Conservation (phyloP, 2,329 filamentous ascomycete species). For the Xylariaceae sp. region DNA sequence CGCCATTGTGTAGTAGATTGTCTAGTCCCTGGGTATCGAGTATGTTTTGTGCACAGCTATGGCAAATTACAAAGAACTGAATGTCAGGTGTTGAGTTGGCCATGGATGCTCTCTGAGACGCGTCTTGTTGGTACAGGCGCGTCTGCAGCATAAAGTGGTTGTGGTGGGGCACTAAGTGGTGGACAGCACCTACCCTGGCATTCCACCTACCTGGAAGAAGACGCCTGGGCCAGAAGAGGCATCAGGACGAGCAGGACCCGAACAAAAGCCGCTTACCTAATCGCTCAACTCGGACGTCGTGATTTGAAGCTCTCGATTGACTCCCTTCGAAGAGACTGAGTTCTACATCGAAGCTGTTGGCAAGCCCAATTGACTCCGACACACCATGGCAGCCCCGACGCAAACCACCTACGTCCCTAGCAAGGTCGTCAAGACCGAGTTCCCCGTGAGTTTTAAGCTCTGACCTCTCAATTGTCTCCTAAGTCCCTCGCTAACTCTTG, state of each 20-base stretch:
- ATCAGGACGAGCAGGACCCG: too few relatives aligned
- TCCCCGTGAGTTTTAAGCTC: constrained; percentile 64
- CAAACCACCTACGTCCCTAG: constrained; percentile 59
- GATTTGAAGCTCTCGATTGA: constrained; percentile 25
- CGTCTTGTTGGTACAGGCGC: constrained; percentile 5
- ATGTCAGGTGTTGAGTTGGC: too few relatives aligned
- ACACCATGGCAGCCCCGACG: constrained; percentile 38
- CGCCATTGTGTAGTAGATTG: constrained; percentile 26
- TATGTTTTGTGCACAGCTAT: background rate
- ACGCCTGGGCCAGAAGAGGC: too few relatives aligned
- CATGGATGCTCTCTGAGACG: constrained; percentile 1
- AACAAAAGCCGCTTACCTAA: constrained; percentile 31
- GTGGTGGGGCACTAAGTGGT: constrained; percentile 8
- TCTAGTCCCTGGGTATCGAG: background rate
- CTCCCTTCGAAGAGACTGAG: constrained; percentile 13
- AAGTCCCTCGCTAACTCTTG: constrained; percentile 25
- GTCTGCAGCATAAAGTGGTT: constrained; percentile 10
- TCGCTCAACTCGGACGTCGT: constrained; percentile 16
- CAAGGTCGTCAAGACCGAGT: constrained; percentile 78
- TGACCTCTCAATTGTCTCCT: constrained; percentile 3
- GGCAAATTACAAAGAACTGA: too few relatives aligned
- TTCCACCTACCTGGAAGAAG: too few relatives aligned
- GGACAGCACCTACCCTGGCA: too few relatives aligned
- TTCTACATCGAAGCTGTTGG: constrained; percentile 21
- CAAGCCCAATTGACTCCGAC: constrained; percentile 27